Conservation (phyloP, 768 basidiomycete species). For the Wakefieldia striispora region DNA sequence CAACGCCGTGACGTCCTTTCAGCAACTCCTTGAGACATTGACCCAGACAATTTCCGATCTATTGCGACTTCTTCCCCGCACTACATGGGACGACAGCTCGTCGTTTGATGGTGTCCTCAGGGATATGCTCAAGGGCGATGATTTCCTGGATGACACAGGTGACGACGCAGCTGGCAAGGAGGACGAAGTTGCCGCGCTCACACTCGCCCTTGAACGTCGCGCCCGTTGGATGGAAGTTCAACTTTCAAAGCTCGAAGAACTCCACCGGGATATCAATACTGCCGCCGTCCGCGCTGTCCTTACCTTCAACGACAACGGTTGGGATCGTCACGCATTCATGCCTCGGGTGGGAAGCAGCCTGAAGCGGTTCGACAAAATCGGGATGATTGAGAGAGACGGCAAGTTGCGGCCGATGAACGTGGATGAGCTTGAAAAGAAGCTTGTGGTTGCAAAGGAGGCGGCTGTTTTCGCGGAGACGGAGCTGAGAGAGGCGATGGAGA, state of each 20-base stretch:
- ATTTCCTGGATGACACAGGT: conserved; percentile 74
- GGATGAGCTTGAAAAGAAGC: conserved; percentile 74
- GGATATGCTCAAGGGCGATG: conserved; percentile 87
- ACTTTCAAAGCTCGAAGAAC: conserved; percentile 81
- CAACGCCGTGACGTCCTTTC: conserved; percentile 86
- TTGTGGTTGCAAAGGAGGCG: conserved; percentile 67
- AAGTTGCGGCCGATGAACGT: conserved; percentile 51
- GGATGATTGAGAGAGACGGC: conserved; percentile 47
- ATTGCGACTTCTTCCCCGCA: conserved; percentile 79
- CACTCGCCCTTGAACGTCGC: conserved; percentile 81
- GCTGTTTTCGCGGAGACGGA: conserved; percentile 72
- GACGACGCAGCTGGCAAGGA: conserved; percentile 66
- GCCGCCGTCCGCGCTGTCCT: conserved; percentile 82
- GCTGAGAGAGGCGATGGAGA: conserved; percentile 72
- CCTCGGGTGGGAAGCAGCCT: conserved; percentile 71
- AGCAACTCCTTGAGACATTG: conserved; percentile 82
- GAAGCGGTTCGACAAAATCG: conserved; percentile 65
- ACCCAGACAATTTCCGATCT: conserved; percentile 90
- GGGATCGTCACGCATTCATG: conserved; percentile 69
- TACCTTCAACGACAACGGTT: conserved; percentile 81
- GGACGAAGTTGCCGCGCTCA: conserved; percentile 83
- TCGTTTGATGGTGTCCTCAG: conserved; percentile 83
- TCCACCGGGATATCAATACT: conserved; percentile 87
- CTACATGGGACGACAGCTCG: conserved; percentile 88
- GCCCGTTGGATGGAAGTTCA: conserved; percentile 94